Percentiles rank a stretch among this genome's conserved stretches.
Evolutionary conservation across 495 filamentous ascomycete species (phyloP).

Genomic region (Haplographium delicatum): DNA sequence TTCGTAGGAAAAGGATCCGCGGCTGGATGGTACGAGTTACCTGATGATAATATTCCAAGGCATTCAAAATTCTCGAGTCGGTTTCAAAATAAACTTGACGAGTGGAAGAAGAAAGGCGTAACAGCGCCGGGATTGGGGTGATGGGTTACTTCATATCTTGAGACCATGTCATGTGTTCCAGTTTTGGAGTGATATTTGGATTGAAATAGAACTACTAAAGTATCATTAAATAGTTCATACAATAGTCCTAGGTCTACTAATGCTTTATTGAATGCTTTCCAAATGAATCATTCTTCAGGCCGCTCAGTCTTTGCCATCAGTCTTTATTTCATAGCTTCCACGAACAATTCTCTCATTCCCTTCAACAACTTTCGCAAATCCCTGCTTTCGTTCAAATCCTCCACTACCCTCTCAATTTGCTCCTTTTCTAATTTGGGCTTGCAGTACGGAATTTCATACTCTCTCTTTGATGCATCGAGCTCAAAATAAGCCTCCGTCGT

Average conservation of each 20-base stretch:
- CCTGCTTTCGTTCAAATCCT: slow-evolving; percentile 74
- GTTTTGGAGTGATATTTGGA: too few relatives aligned
- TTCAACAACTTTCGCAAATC: slow-evolving; percentile 79
- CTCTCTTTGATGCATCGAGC: slow-evolving; percentile 69
- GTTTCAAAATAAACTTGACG: slow-evolving; percentile 19
- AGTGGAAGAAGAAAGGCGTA: slow-evolving; percentile 14
- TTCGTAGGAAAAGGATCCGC: slow-evolving; percentile 18
- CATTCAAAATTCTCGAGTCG: slow-evolving; percentile 11
- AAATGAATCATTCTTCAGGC: too few relatives aligned
- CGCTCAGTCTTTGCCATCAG: too few relatives aligned
- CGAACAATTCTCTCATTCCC: slow-evolving; percentile 87
- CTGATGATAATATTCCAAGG: slow-evolving; percentile 17
- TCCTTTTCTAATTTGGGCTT: slow-evolving; percentile 74
- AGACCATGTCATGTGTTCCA: too few relatives aligned
- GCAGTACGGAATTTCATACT: slow-evolving; percentile 76
- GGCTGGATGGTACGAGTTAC: slow-evolving; percentile 18
- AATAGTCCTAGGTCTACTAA: too few relatives aligned
- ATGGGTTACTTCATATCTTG: too few relatives aligned
- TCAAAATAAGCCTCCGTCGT: slow-evolving; percentile 91
- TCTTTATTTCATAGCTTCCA: slow-evolving; percentile 53
- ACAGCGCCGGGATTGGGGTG: not conserved
- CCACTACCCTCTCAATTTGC: slow-evolving; percentile 65
- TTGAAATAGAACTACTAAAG: too few relatives aligned
- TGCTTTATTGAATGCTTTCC: too few relatives aligned
- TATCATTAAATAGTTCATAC: too few relatives aligned